phyloP scores from a whole-genome alignment of 1,284 basidiomycete species.

The Schizophyllum amplum region DNA sequence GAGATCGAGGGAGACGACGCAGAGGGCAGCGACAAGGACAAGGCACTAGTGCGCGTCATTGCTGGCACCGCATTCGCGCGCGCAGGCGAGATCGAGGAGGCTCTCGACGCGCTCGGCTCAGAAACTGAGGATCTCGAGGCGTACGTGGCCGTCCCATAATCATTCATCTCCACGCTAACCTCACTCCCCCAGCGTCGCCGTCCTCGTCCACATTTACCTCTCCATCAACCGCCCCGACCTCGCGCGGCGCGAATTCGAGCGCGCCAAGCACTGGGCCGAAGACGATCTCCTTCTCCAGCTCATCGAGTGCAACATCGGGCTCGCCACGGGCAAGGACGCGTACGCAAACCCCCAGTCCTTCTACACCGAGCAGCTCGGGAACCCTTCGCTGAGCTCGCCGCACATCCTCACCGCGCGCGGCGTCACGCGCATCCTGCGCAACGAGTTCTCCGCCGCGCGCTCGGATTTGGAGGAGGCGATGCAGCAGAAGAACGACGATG shows the following conservation, averaged over 20 bases:
- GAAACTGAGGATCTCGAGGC: slow-evolving; percentile 78
- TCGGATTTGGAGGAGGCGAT: slow-evolving; percentile 80
- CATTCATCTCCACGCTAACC: neutral
- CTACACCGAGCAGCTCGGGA: slow-evolving; percentile 87
- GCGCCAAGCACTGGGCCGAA: slow-evolving; percentile 79
- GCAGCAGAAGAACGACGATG: slow-evolving; percentile 45
- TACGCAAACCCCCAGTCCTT: slow-evolving; percentile 74
- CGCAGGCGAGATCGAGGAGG: slow-evolving; percentile 85
- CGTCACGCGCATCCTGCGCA: slow-evolving; percentile 74
- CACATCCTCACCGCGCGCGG: slow-evolving; percentile 78
- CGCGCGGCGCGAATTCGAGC: slow-evolving; percentile 77
- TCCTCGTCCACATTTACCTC: slow-evolving; percentile 80
- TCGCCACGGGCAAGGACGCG: slow-evolving; percentile 72
- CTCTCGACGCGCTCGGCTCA: slow-evolving; percentile 75
- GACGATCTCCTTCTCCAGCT: slow-evolving; percentile 86
- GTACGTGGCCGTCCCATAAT: slow-evolving; percentile 38
- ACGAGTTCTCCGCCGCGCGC: slow-evolving; percentile 75
- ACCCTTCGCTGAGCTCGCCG: slow-evolving; percentile 72
- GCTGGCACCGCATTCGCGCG: slow-evolving; percentile 80
- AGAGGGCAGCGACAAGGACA: slow-evolving; percentile 54
- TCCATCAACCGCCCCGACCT: slow-evolving; percentile 79
- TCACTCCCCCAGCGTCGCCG: slow-evolving; percentile 50
- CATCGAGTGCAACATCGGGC: slow-evolving; percentile 82
- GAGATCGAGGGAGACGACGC: slow-evolving; percentile 78
- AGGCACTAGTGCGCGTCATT: slow-evolving; percentile 65